Evolutionary conservation across 2,329 filamentous ascomycete species (phyloP).

Genomic region (Chaetomiaceae sp.): DNA sequence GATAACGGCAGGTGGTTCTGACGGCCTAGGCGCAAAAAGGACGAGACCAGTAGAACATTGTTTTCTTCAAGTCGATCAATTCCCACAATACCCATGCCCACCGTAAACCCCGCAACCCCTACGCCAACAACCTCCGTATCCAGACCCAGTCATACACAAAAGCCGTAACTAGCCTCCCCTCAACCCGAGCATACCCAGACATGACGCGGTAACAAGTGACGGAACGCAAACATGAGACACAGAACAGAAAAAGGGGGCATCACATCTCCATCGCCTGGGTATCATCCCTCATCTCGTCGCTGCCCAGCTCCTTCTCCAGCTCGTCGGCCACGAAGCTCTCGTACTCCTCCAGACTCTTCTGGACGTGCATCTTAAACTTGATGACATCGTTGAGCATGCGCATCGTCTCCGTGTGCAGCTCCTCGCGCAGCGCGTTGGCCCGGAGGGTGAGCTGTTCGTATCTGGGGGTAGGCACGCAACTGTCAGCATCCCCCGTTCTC

Average conservation of each 20-base stretch:
- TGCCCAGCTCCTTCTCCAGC: slow-evolving; percentile 77
- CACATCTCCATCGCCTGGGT: slow-evolving; percentile 45
- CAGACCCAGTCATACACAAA: not conserved
- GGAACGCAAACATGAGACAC: not conserved
- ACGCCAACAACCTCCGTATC: not conserved
- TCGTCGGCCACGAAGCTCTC: slow-evolving; percentile 91
- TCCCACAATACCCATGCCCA: not conserved
- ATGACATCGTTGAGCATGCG: slow-evolving; percentile 95
- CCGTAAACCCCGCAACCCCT: not conserved
- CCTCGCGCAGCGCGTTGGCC: slow-evolving; percentile 80
- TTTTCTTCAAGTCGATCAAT: not conserved
- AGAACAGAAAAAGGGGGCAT: not conserved
- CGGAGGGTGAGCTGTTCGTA: slow-evolving; percentile 88
- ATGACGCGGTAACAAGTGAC: not conserved
- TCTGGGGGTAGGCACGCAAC: too few species aligned
- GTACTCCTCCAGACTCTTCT: slow-evolving; percentile 88
- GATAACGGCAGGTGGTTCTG: too few species aligned
- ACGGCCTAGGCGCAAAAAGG: not conserved
- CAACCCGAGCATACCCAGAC: not conserved
- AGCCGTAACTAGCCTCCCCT: not conserved
- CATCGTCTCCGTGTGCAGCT: slow-evolving; percentile 95
- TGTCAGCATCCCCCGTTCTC: too few species aligned
- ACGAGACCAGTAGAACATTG: not conserved
- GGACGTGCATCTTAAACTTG: slow-evolving; percentile 96
- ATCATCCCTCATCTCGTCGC: slow-evolving; percentile 49